phyloP scores from a whole-genome alignment of 2,329 filamentous ascomycete genomes.

The Thielaviopsis cerberus region DNA sequence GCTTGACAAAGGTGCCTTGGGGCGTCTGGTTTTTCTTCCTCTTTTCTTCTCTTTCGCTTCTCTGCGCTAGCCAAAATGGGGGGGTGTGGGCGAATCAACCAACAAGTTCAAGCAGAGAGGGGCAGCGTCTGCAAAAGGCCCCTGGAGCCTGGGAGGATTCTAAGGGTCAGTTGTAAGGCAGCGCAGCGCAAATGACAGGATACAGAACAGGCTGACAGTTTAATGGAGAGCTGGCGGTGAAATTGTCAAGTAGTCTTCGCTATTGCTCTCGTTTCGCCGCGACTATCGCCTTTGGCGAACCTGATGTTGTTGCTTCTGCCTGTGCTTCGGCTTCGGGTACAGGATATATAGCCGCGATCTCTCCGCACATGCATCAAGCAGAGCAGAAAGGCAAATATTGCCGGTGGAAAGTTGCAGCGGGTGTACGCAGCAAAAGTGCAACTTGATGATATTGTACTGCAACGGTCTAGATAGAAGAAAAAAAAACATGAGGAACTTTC shows the following conservation, averaged over 20 bases:
- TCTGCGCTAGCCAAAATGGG: neutral
- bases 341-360: too few species aligned
- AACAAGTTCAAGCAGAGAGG: neutral
- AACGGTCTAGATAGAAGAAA: neutral
- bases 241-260: too few species aligned
- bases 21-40: neutral
- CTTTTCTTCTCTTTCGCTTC: neutral
- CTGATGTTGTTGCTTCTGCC: too few species aligned
- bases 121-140: neutral
- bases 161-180: neutral
- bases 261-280: too few species aligned
- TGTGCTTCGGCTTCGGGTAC: too few species aligned
- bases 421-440: neutral
- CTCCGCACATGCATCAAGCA: too few species aligned
- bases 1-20: neutral
- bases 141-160: neutral
- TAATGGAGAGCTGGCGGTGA: too few species aligned
- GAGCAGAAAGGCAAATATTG: neutral
- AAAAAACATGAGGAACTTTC: neutral
- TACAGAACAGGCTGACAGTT: neutral
- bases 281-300: too few species aligned
- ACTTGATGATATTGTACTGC: neutral
- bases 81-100: neutral
- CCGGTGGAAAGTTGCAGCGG: neutral
- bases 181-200: neutral